Evolutionary conservation across 352 stramenopile genomes (phyloP), one percentile per base, ranked within the genome.

Genomic region (Globisporangium rhizosaccharum): DNA sequence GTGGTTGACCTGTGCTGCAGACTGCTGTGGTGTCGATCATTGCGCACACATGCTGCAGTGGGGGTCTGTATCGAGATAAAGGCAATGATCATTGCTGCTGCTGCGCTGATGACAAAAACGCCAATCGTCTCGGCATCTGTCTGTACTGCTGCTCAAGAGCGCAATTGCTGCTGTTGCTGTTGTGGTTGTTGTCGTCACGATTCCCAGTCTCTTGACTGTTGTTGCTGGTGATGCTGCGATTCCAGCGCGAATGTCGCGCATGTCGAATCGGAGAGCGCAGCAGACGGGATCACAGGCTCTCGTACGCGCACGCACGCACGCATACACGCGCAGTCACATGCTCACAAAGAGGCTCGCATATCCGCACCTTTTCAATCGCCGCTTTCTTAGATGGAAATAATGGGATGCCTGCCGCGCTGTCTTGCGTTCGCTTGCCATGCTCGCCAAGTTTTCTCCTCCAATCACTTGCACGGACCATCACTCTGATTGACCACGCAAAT

Each of bases 321-420:
- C 36, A 30, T 33, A 49, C 33, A 23, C 9, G 12, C 23, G 44
- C 33, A 54, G 14, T 5, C 18, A n/a, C 33, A 47, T 9, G 48
- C 7, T 11, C 18, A 47, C 33, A 37, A 8, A 37, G 41, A 46
- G 15, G 37, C 44, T 44, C 33, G 37, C 54, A 39, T 53, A 26
- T 60, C 25, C 64, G 60, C 70, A 85, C 75, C 75, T 61, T 70
- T 70, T 62, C 53, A 67, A 82, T 83, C 79, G 76, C 72, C 70
- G 76, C 18, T 75, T 87, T 87, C 71, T 79, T 90, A 67, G 79
- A 82, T 88, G 78, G 81, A 88, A 90, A 90, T 88, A 88, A 88
- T 88, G 78, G 81, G 81, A 78, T 85, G 72, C 68, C 62, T 55
- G 54, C 26, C 18, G 41, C 49, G 53, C 51, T 33, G 44, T 28